Percentiles rank a stretch among this genome's conserved stretches.
These are phyloP conservation scores for Clavispora phyllophila DNA, from an alignment of 805 yeast species.

Conservation along the genomic window DNA sequence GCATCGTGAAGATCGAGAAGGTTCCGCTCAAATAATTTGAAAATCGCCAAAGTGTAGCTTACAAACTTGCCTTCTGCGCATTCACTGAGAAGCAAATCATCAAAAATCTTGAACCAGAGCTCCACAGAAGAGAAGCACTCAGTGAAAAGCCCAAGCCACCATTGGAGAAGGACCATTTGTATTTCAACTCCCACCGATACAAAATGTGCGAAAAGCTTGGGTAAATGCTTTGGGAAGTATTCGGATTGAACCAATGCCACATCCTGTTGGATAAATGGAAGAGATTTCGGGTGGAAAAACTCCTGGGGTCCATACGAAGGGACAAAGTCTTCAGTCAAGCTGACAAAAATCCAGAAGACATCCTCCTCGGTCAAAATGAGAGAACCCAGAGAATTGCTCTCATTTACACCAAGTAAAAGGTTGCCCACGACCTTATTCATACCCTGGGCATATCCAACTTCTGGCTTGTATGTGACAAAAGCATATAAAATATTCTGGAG, in stretches of 20 bases:
- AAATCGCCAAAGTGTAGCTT: conserved; percentile 29
- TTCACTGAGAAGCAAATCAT: conserved; percentile 30
- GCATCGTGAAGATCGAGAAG: conserved; percentile 21
- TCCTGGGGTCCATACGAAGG: conserved; percentile 35
- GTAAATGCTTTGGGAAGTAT: conserved; percentile 33
- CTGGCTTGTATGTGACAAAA: conserved; percentile 41
- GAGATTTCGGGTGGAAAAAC: conserved; percentile 10
- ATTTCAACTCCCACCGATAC: conserved; percentile 33
- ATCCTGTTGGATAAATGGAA: conserved; percentile 33
- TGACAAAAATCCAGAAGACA: conserved; percentile 49
- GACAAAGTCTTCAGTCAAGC: conserved; percentile 43
- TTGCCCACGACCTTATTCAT: conserved; percentile 58
- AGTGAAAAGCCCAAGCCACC: conserved; percentile 54
- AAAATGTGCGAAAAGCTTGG: conserved; percentile 36
- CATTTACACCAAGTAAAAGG: conserved; percentile 34
- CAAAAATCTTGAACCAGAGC: conserved; percentile 49
- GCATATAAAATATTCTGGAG: conserved; percentile 46
- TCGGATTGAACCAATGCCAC: conserved; percentile 28
- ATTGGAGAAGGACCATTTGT: conserved; percentile 47
- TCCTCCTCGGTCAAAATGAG: conserved; percentile 36
- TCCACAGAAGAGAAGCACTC: conserved; percentile 46
- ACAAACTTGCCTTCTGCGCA: conserved; percentile 35
- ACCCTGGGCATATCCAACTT: conserved; percentile 56
- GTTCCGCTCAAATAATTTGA: conserved; percentile 30
- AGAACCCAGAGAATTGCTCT: conserved; percentile 9